Conservation (phyloP, 805 yeast species). For the Jamesozyma gamospora region DNA sequence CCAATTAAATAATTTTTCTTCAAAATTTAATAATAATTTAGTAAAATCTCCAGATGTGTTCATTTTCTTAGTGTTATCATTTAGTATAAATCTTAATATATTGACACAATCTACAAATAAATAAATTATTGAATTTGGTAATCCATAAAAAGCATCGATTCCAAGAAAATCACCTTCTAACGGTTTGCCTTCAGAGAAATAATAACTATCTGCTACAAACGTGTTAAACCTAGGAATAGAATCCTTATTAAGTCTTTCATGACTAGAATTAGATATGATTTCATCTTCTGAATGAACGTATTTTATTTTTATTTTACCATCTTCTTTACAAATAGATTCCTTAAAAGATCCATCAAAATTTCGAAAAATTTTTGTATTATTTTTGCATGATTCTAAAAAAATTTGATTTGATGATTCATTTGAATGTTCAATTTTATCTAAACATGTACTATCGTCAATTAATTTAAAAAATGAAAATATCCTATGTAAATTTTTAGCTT, state of each 20-base stretch:
- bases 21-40: constrained; percentile 29
- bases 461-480: constrained; percentile 66
- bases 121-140: constrained; percentile 69
- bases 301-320: constrained; percentile 41
- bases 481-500: constrained; percentile 69
- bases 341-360: constrained; percentile 32
- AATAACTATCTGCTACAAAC: constrained; percentile 29
- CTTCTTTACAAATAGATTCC: constrained; percentile 33
- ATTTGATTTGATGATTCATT: neutral
- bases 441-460: constrained; percentile 64
- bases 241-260: constrained; percentile 4
- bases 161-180: constrained; percentile 49
- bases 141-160: constrained; percentile 72
- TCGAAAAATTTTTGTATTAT: constrained; percentile 27
- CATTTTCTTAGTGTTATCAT: constrained; percentile 27
- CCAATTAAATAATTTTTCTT: constrained; percentile 52
- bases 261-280: neutral
- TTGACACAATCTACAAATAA: constrained; percentile 66
- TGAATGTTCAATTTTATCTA: constrained; percentile 17
- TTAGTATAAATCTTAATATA: constrained; percentile 51
- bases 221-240: constrained; percentile 35
- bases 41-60: constrained; percentile 19
- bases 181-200: constrained; percentile 19
- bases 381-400: too few relatives aligned
- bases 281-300: constrained; percentile 16